Evolutionary conservation across 495 filamentous ascomycete genomes (phyloP), one percentile per base, ranked within the genome.

Genomic region (Thozetella sp.): DNA sequence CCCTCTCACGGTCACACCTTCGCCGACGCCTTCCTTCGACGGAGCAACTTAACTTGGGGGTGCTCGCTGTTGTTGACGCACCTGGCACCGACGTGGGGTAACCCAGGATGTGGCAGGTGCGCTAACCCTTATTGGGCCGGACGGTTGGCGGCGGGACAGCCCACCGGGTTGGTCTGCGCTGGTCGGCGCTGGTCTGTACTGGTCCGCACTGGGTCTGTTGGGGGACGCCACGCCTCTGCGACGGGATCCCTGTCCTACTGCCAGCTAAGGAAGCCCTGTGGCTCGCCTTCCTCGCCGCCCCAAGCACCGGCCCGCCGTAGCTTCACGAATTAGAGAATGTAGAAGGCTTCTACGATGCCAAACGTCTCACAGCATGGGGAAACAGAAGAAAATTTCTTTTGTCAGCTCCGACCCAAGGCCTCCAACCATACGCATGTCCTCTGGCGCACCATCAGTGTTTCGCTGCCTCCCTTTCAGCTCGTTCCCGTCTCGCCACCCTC

Each of bases 51-150:
- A 10, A 4, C 34, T 1, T 6, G 43, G 30, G 15, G 23, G 19
- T 17, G n/a, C 25, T 46, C 19, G 30, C 26, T 45, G 43, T 25
- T 48, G 54, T 54, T 55, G 57, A 54, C 57, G 55, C 24, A 52
- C 30, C 25, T 46, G 25, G 25, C n/a, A 46, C 17, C 19, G 27
- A 56, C 63, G 63, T 62, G 63, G 63, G 63, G 63, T 60, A 65
- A 56, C 23, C 59, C 63, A 59, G 52, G 56, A 45, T 53, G 22
- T 51, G 46, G 20, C 57, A 54, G 24, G 40, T 37, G 37, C 20
- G 59, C 58, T 58, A 58, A 45, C 40, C 62, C 57, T 51, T 48
- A 58, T 50, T 55, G 51, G 62, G 57, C 2, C 51, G 53, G 25
- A 25, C 53, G 53, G 61, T 37, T 59, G 56, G 30, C 52, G 53